Base-by-base conservation (phyloP, 2,329 filamentous ascomycete species). In the Orbilia oligospora region DNA sequence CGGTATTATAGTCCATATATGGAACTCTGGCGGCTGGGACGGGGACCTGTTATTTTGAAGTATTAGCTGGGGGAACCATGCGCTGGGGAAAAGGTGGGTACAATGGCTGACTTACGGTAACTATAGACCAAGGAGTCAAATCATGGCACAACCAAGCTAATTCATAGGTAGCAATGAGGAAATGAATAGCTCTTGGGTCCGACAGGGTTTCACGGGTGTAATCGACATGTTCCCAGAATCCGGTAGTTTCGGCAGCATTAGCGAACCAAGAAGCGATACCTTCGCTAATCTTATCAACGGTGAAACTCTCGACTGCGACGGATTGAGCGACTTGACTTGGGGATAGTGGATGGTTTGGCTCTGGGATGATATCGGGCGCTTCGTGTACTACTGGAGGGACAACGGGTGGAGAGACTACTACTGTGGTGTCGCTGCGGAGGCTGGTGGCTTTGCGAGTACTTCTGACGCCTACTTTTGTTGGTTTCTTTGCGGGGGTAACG, bases 201-300 rank as follows among this genome's bases (percentile, higher is more conserved):
- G 73, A 77, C 8, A 77, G 46, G 9, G 73, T 77, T 18, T 77
- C 73, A 24, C 73, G 73, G 12, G 73, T 71, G 46, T 67, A 77
- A 30, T 77, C 73, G 14, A 77, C 53, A 46, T 77, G 73, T 49
- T 77, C 73, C 67, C 67, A 77, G 33, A 77, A 68, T 49, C 73
- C 73, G 16, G 73, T 77, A 10, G 73, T 71, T 33, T 77, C 58
- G n/a, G 73, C 73, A n/a, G 68, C 73, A 24, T 48, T 48, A 20
- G 73, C 48, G 46, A 77, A 71, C 73, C 73, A 77, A 18, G 67
- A 61, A 24, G 41, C 44, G 44, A 77, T 27, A 20, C 67, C 63
- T 5, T 77, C 68, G 22, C 73, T 56, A 33, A 77, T 71, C 36
- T 64, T 49, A 10, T 71, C 65, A n/a, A 77, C 27, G 44, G 67